Conservation (phyloP, 176 grass and related monocot genomes). For the Pharus latifolius region DNA sequence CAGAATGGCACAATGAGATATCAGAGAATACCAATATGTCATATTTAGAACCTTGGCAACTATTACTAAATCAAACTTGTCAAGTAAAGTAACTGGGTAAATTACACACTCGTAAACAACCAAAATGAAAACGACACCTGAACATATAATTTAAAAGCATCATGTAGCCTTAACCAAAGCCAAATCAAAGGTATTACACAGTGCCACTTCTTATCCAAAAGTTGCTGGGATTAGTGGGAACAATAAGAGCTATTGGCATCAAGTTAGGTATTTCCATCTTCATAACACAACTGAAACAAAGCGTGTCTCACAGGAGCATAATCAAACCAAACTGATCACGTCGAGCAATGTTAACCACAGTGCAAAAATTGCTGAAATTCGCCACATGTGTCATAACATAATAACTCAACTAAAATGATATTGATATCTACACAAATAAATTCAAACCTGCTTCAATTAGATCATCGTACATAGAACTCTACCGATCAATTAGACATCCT, state of each 20-base stretch:
- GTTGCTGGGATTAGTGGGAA: background rate
- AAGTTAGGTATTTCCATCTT: background rate
- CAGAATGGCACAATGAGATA: too few relatives aligned
- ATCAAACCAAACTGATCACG: too few relatives aligned
- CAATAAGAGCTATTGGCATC: background rate
- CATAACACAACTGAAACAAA: too few relatives aligned
- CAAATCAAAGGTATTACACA: background rate
- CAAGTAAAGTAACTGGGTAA: too few relatives aligned
- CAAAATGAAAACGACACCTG: background rate
- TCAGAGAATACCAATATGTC: too few relatives aligned
- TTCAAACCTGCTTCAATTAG: background rate
- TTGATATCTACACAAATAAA: background rate
- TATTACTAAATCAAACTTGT: too few relatives aligned
- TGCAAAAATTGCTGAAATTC: background rate
- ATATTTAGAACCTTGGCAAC: too few relatives aligned
- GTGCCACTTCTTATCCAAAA: background rate
- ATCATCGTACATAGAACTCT: conserved; percentile 20
- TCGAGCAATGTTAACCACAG: background rate
- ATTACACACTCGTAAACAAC: too few relatives aligned
- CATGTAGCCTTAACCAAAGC: background rate
- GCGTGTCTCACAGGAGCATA: too few relatives aligned
- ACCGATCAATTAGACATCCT: conserved; percentile 17
- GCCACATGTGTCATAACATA: background rate
- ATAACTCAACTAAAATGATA: conserved; percentile 1
- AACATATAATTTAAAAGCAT: background rate